Conservation (phyloP, 2,329 filamentous ascomycete species). For the Colletotrichum tropicicola region DNA sequence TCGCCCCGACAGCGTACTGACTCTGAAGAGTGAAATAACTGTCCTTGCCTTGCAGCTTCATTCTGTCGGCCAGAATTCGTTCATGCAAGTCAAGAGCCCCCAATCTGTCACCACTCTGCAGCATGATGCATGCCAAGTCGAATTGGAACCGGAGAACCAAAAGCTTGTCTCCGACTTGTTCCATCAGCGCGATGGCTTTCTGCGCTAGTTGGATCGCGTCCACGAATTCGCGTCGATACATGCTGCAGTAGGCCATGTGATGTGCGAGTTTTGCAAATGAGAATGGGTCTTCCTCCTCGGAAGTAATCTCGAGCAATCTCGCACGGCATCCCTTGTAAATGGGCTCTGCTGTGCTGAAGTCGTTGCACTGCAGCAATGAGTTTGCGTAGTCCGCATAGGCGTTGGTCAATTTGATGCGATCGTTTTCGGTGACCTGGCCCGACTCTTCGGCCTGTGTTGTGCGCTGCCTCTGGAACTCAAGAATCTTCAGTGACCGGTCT, state of each 20-base stretch:
- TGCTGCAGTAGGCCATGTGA: constrained; percentile 31
- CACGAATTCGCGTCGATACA: constrained; percentile 30
- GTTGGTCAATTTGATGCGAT: constrained; percentile 25
- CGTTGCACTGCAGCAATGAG: constrained; percentile 29
- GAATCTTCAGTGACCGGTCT: constrained; percentile 27
- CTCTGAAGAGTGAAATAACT: constrained; percentile 33
- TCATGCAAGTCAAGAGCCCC: constrained; percentile 28
- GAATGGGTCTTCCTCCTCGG: constrained; percentile 21
- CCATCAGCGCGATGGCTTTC: constrained; percentile 25
- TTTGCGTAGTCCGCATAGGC: constrained; percentile 31
- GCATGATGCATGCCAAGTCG: constrained; percentile 31
- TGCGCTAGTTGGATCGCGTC: constrained; percentile 23
- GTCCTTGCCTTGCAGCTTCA: constrained; percentile 19
- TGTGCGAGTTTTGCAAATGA: constrained; percentile 32
- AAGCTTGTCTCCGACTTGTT: neutral
- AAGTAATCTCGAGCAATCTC: constrained; percentile 10
- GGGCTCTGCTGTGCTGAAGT: constrained; percentile 25
- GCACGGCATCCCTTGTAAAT: constrained; percentile 24
- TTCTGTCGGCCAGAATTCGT: constrained; percentile 21
- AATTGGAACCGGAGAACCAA: constrained; percentile 30
- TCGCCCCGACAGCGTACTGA: constrained; percentile 29
- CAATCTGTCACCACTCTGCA: constrained; percentile 29
- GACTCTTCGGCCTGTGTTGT: neutral
- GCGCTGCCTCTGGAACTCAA: constrained; percentile 24
- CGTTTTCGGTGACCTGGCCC: neutral